Percentiles rank a stretch among this genome's conserved stretches.
Evolutionary conservation across 148 eudicot species (phyloP).

Genomic region (Dysphania ambrosioides): DNA sequence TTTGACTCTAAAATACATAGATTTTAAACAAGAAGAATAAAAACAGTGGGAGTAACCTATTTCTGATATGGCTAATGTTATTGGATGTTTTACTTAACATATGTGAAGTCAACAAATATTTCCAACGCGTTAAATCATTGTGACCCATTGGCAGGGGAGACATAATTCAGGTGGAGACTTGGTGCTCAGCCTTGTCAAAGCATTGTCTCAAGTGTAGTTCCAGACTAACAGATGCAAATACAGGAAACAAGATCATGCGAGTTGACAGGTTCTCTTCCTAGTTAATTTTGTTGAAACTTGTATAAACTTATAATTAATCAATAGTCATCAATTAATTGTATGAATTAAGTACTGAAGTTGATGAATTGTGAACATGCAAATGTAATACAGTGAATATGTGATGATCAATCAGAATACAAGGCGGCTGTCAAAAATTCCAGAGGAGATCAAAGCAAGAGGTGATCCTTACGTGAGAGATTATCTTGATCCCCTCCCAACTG

Average conservation of each 20-base stretch:
- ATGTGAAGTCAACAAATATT: not conserved
- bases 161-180: constrained; percentile 56
- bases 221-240: constrained; percentile 38
- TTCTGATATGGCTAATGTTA: not conserved
- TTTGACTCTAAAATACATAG: no score
- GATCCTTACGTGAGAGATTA: constrained; percentile 52
- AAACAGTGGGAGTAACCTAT: no score
- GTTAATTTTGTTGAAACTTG: not conserved
- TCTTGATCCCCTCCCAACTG: constrained; percentile 17
- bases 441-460: constrained; percentile 56
- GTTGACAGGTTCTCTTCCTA: constrained; percentile 49
- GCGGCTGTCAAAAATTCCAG: constrained; percentile 67
- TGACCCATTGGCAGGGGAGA: constrained; percentile 49
- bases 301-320: not conserved
- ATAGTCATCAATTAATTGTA: not conserved
- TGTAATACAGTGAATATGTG: constrained; percentile 50
- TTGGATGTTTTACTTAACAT: not conserved
- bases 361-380: constrained; percentile 2
- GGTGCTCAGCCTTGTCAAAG: constrained; percentile 65
- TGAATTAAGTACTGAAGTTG: not conserved
- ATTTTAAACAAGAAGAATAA: no score
- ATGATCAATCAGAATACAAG: constrained; percentile 74
- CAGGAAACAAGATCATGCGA: constrained; percentile 47
- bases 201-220: constrained; percentile 63
- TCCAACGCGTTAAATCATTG: not conserved